A percentile compares a stretch with the other conserved stretches of the same genome.
Evolutionary conservation across 805 yeast genomes (phyloP).

Genomic region (Ogataea paraovalis): DNA sequence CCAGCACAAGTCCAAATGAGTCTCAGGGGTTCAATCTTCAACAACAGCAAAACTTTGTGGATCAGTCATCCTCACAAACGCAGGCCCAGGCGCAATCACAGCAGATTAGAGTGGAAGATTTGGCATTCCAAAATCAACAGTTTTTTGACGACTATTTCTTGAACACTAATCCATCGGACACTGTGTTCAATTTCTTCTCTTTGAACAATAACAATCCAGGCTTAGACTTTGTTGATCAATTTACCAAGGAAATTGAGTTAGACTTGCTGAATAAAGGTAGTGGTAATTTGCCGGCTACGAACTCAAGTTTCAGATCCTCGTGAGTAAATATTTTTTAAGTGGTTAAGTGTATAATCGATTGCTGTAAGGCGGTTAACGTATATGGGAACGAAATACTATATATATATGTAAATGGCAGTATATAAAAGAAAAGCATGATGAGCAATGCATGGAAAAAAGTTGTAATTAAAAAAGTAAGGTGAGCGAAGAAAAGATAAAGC

Average conservation of each 20-base stretch:
- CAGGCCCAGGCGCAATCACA: background rate
- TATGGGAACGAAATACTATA: no score
- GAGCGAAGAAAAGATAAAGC: no score
- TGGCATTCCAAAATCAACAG: conserved; percentile 23
- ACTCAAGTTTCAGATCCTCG: background rate
- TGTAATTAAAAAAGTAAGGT: no score
- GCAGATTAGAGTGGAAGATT: conserved; percentile 6
- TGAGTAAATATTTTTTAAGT: no score
- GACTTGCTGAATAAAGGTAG: conserved; percentile 42
- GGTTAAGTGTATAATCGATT: no score
- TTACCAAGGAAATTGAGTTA: conserved; percentile 77
- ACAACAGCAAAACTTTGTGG: background rate
- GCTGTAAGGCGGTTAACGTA: no score
- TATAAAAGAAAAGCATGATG: no score
- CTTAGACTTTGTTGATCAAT: conserved; percentile 63
- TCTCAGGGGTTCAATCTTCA: background rate
- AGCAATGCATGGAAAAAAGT: no score
- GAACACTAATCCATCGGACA: conserved; percentile 32
- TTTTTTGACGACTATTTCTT: conserved; percentile 30
- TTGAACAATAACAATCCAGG: conserved; percentile 47
- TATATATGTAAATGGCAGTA: no score
- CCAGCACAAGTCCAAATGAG: background rate
- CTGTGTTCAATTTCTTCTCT: conserved; percentile 47
- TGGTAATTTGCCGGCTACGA: conserved; percentile 2
- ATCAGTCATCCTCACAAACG: background rate